Conservation (phyloP, 129 eudicot species). For the Chrysanthemum makinoi region DNA sequence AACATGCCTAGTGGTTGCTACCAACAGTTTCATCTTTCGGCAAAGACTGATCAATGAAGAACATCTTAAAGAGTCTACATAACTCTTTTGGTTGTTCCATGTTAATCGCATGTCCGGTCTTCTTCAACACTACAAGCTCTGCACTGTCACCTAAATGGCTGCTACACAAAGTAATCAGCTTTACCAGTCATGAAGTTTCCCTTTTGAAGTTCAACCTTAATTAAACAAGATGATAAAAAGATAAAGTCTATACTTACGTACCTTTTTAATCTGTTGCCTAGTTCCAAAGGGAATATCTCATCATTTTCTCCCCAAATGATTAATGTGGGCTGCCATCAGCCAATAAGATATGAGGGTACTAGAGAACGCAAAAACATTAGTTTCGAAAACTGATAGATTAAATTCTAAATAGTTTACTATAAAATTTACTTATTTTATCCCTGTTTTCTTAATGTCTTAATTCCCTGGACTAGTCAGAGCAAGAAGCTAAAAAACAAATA, state of each 20-base stretch:
- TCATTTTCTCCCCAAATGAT: conserved; percentile 23
- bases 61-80: background rate
- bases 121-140: background rate
- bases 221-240: background rate
- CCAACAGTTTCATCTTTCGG: background rate
- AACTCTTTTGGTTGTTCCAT: conserved; percentile 3
- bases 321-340: conserved; percentile 18
- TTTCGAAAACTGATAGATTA: background rate
- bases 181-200: too few relatives aligned
- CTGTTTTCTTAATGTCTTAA: too few relatives aligned
- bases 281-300: conserved; percentile 23
- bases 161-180: too few relatives aligned
- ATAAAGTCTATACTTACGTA: conserved; percentile 9
- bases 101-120: background rate
- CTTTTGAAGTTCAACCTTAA: background rate
- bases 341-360: background rate
- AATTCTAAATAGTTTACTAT: too few relatives aligned
- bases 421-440: background rate
- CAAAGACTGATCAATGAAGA: background rate
- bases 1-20: background rate
- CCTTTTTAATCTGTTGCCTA: conserved; percentile 25
- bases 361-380: background rate
- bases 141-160: too few relatives aligned
- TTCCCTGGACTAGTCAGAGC: too few relatives aligned
- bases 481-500: too few relatives aligned